Percentiles rank a stretch among this genome's conserved stretches.
These are phyloP conservation scores for Puccinia triticina DNA, from an alignment of 1,284 basidiomycete genomes.

Conservation along the genomic window DNA sequence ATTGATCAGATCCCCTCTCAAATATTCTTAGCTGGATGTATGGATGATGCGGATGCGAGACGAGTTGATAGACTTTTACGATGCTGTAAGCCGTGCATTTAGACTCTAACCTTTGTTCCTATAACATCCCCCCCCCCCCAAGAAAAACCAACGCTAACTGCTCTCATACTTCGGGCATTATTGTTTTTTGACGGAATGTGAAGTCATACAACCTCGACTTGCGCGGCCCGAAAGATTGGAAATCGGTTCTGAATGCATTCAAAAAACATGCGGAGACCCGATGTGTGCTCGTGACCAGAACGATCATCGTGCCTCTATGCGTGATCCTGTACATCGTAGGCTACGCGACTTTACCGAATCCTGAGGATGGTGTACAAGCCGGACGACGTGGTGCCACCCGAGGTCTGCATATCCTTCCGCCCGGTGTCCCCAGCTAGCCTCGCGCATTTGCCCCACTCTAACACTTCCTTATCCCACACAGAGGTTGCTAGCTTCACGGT, in stretches of 20 bases:
- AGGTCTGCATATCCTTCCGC: neutral
- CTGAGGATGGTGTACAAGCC: neutral
- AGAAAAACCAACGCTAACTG: neutral
- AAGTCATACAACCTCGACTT: slow-evolving; percentile 23
- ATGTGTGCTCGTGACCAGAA: slow-evolving; percentile 7
- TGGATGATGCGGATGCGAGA: slow-evolving; percentile 40
- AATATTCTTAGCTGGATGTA: slow-evolving; percentile 20
- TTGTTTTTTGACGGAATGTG: neutral
- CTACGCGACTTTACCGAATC: slow-evolving; percentile 23
- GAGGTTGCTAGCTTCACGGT: slow-evolving; percentile 38
- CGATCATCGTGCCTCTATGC: slow-evolving; percentile 16
- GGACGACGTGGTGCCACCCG: slow-evolving; percentile 1
- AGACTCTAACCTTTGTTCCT: too few species aligned
- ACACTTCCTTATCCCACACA: neutral
- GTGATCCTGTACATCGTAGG: slow-evolving; percentile 36
- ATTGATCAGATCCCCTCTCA: neutral
- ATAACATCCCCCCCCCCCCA: neutral
- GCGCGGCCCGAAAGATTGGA: neutral
- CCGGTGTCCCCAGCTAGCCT: too few species aligned
- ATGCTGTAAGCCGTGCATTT: slow-evolving; percentile 16
- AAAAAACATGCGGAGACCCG: neutral
- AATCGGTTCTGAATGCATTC: neutral
- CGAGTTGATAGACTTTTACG: slow-evolving; percentile 26
- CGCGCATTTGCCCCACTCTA: too few species aligned
- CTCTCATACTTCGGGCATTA: neutral